Conservation (phyloP, 2,329 filamentous ascomycete genomes). For the Sarocladium kiliense region DNA sequence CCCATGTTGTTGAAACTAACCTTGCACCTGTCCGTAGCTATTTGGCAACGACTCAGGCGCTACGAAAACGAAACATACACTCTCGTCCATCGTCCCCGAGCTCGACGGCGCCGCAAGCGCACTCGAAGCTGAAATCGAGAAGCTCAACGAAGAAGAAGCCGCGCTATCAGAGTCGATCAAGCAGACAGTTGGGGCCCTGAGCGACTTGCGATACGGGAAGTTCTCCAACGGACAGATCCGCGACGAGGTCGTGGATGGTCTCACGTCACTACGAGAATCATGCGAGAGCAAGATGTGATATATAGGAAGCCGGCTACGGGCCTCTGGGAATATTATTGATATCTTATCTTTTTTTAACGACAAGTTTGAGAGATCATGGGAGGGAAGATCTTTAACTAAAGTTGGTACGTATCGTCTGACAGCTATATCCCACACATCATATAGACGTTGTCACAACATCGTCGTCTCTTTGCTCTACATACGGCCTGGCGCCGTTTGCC, state of each 20-base stretch:
- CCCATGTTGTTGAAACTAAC: neutral
- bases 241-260: conserved; percentile 62
- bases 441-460: neutral
- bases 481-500: neutral
- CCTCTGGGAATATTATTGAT: neutral
- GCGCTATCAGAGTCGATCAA: conserved; percentile 55
- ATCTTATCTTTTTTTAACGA: neutral
- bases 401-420: conserved; percentile 6
- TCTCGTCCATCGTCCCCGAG: conserved; percentile 60
- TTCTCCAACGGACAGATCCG: conserved; percentile 60
- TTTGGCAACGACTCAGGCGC: conserved; percentile 47
- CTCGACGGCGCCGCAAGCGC: conserved; percentile 62
- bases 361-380: neutral
- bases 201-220: conserved; percentile 77
- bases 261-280: conserved; percentile 50
- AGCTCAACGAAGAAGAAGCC: conserved; percentile 60
- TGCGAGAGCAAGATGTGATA: conserved; percentile 45
- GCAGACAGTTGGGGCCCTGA: conserved; percentile 65
- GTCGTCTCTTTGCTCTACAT: neutral
- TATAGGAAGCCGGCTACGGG: no score
- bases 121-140: conserved; percentile 63
- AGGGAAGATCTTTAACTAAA: neutral
- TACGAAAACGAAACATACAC: conserved; percentile 50
- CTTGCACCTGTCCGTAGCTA: conserved; percentile 36
- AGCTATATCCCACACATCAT: neutral